Evolutionary conservation across 1,284 basidiomycete genomes (phyloP), one percentile per base, ranked within the genome.

Genomic region (Phaffia rhodozyma): DNA sequence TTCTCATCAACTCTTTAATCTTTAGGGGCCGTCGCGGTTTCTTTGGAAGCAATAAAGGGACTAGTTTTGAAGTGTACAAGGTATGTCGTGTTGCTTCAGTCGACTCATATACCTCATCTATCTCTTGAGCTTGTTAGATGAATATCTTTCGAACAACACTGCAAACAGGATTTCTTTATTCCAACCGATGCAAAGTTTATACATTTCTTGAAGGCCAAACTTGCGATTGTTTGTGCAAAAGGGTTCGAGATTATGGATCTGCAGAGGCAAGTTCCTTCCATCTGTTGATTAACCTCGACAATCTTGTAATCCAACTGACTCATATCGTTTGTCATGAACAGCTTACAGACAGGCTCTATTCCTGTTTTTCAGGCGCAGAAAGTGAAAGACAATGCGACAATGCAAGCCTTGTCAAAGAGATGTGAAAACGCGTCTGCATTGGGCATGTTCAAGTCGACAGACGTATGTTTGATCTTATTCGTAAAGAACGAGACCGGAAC

Each of bases 241-340:
- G 91, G 90, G n/a, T 94, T 97, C 71, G 90, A 94, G 77, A 94
- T 97, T 70, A 96, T 97, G 89, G 89, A 96, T 73, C 79, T 97
- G 43, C 83, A 83, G 2, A 85, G 90, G 90, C 91, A 74, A 51
- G 87, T 79, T 21, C 13, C 20, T 55, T 58, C 49, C 13, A 55
- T 11, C 32, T 27, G 6, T 50, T 29, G 16, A 11, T 9, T 16
- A 54, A 54, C n/a, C 16, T n/a, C 52, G 52, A 53, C 32, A 20
- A 16, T 11, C 27, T 25, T 20, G 30, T 47, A 11, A 34, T 52
- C 6, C 49, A 21, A 43, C 18, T 4, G 34, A 58, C 65, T 58
- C 52, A 59, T 49, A 67, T 51, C 18, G 9, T 55, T 55, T 30
- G 60, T 25, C 67, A 43, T 32, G 9, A 56, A 32, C 30, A 91